Percentiles rank a stretch among this genome's conserved stretches.
phyloP scores from a whole-genome alignment of 495 filamentous ascomycete genomes.

The Podospora appendiculata region DNA sequence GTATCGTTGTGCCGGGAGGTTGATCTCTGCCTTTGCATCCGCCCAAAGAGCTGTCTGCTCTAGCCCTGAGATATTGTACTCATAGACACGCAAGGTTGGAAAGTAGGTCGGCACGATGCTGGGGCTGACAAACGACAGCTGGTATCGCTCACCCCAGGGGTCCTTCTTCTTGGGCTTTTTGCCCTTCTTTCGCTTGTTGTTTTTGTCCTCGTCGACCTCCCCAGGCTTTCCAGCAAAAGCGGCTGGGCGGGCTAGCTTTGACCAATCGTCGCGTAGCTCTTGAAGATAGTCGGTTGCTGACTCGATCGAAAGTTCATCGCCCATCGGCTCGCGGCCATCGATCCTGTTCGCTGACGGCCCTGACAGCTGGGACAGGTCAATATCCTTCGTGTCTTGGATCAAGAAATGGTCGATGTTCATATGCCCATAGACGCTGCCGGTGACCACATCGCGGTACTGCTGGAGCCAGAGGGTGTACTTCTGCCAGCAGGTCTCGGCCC shows the following conservation, averaged over 20 bases:
- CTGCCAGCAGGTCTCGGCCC: constrained; percentile 95
- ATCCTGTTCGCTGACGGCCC: constrained; percentile 29
- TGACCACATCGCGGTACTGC: constrained; percentile 85
- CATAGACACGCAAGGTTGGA: constrained; percentile 74
- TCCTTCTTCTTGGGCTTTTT: constrained; percentile 41
- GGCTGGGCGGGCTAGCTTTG: constrained; percentile 56
- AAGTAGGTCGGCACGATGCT: constrained; percentile 93
- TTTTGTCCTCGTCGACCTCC: constrained; percentile 23
- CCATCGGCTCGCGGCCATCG: constrained; percentile 24
- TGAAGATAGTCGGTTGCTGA: constrained; percentile 71
- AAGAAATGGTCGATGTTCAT: constrained; percentile 99
- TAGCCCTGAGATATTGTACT: constrained; percentile 88
- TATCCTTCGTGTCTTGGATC: constrained; percentile 74
- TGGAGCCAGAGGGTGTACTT: constrained; percentile 88
- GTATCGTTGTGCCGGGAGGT: background rate
- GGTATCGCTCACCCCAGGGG: constrained; percentile 73
- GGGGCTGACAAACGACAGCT: constrained; percentile 67
- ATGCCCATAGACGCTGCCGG: constrained; percentile 75
- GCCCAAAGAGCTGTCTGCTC: constrained; percentile 44
- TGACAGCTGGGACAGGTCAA: constrained; percentile 48
- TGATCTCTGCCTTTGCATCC: constrained; percentile 12
- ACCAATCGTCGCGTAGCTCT: constrained; percentile 71
- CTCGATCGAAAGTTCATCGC: constrained; percentile 51
- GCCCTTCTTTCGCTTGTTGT: constrained; percentile 28
- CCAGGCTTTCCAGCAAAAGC: constrained; percentile 26